Conservation (phyloP, 495 filamentous ascomycete species). For the Trichoderma virens region DNA sequence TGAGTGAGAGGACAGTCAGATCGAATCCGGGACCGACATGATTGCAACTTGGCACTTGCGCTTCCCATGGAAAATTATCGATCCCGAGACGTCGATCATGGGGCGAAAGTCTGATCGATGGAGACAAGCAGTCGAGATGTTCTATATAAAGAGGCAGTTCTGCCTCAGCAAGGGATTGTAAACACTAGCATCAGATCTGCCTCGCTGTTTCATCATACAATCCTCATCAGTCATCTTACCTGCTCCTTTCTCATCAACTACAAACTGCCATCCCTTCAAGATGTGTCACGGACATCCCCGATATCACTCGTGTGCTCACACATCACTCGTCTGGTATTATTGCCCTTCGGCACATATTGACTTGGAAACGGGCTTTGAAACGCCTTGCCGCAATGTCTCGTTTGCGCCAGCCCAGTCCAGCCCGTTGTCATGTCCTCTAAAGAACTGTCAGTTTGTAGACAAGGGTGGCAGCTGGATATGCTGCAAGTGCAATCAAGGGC, state of each 20-base stretch:
- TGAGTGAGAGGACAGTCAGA: background rate
- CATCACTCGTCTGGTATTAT: constrained; percentile 37
- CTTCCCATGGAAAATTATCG: background rate
- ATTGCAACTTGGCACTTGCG: background rate
- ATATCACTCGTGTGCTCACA: constrained; percentile 33
- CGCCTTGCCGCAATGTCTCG: constrained; percentile 31
- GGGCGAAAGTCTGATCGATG: background rate
- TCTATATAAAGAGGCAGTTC: background rate
- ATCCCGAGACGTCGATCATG: background rate
- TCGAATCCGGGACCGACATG: background rate
- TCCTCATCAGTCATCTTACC: background rate
- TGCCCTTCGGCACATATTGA: constrained; percentile 35
- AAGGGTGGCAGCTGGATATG: constrained; percentile 34
- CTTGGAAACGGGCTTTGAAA: constrained; percentile 32
- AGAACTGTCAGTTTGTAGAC: constrained; percentile 33
- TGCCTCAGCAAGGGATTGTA: background rate
- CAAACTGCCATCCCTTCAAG: constrained; percentile 13
- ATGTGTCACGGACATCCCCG: constrained; percentile 41
- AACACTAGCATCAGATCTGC: background rate
- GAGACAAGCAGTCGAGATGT: background rate
- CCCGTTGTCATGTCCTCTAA: constrained; percentile 29
- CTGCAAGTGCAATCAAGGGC: constrained; percentile 31
- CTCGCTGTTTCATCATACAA: background rate
- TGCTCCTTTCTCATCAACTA: background rate
- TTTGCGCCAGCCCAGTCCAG: constrained; percentile 31